Base-by-base conservation (phyloP, 2,329 filamentous ascomycete species). In the Celoporthe dispersa region DNA sequence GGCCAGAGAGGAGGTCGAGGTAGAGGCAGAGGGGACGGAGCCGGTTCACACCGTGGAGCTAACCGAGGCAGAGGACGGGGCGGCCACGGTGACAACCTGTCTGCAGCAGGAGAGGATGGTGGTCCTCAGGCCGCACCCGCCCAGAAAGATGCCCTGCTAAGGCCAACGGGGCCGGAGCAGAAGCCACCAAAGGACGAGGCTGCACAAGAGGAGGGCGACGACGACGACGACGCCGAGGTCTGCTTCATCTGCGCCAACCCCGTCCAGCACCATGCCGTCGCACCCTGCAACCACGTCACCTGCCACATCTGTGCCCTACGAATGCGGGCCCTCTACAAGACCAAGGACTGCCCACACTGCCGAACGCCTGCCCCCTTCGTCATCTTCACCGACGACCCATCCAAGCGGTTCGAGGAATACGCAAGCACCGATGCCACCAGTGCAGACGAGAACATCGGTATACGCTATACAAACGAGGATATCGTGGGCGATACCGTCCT, bases 221-320 rank as follows among this genome's bases (percentile, higher is more conserved):
- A 37, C 35, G 9, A 37, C 35, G 35, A 37, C 39, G 92, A 94
- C 68, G 91, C 86, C 35, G 94, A 98, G 73, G 88, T 98, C 72
- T 99, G 96, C 87, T 98, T 98, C 81, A 99, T 99, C 77, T 99
- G 96, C 81, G 95, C 96, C 69, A 97, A 94, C 74, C 89, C 91
- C 2, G 91, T 99, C 63, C 89, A 92, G 64, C 94, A 98, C 83
- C 90, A 93, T 75, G 92, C 94, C 12, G 90, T 99, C 73, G 90
- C 94, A 41, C 95, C 96, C 28, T 99, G 96, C 82, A 98, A 98
- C 80, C 96, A 99, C 82, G 88, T 93, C 69, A 98, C 95, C 64
- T 99, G 96, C 79, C 96, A 99, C 82, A 97, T 98, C 74, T 99
- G 96, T 80, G 91, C 94, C 12, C 83, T 99, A 75, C 89, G 96